Percentiles rank a stretch among this genome's conserved stretches.
Conservation (phyloP, 352 stramenopile genomes). For the Phytophthora aleatoria region DNA sequence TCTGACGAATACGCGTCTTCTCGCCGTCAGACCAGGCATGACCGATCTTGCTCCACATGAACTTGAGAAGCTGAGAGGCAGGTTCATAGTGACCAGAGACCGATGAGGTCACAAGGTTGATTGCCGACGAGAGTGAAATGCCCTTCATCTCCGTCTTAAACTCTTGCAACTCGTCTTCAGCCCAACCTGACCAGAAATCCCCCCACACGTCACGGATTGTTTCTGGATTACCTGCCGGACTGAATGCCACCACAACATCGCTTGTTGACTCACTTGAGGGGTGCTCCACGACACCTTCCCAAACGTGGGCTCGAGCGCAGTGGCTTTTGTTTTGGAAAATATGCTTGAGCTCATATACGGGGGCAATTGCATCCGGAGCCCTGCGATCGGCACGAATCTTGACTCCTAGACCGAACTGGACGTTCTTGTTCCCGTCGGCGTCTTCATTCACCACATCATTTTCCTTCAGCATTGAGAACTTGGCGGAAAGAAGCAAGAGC, state of each 20-base stretch:
- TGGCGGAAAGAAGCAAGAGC: conserved; percentile 79
- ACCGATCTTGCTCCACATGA: conserved; percentile 85
- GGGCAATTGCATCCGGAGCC: conserved; percentile 40
- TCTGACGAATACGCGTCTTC: conserved; percentile 84
- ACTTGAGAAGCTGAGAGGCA: conserved; percentile 74
- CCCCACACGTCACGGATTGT: conserved; percentile 86
- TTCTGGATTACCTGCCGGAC: conserved; percentile 75
- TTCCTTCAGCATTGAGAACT: conserved; percentile 90
- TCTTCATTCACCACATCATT: conserved; percentile 88
- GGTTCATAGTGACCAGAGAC: conserved; percentile 80
- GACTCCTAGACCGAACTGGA: conserved; percentile 79
- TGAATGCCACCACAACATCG: conserved; percentile 84
- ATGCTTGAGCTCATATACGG: conserved; percentile 83
- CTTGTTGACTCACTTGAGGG: conserved; percentile 38
- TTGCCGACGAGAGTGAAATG: conserved; percentile 70
- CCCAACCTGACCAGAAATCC: conserved; percentile 88
- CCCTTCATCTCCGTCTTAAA: conserved; percentile 84
- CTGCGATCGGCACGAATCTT: conserved; percentile 76
- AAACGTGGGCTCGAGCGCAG: conserved; percentile 77
- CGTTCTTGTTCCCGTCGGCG: conserved; percentile 86
- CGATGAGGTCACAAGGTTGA: conserved; percentile 83
- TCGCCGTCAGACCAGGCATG: conserved; percentile 84
- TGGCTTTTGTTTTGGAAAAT: conserved; percentile 89
- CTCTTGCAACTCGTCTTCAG: conserved; percentile 79
- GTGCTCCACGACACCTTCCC: conserved; percentile 65